phyloP scores from a whole-genome alignment of 352 stramenopile genomes.

The Albugo laibachii region DNA sequence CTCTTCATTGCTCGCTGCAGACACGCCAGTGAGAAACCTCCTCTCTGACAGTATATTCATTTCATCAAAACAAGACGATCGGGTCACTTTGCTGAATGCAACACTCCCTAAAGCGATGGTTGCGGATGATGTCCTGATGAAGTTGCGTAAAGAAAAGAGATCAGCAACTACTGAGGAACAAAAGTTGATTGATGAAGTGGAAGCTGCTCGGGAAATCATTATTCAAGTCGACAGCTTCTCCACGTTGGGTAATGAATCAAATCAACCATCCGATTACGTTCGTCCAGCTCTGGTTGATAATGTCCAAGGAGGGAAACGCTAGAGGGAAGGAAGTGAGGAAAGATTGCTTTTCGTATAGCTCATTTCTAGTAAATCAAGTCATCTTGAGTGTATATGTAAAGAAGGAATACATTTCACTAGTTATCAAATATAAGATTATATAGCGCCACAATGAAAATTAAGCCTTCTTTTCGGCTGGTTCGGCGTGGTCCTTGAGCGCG shows the following conservation, averaged over 20 bases:
- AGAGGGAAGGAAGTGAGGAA: too few species aligned
- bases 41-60: constrained; percentile 61
- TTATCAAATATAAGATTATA: too few species aligned
- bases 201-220: constrained; percentile 88
- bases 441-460: too few species aligned
- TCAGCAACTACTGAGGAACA: constrained; percentile 85
- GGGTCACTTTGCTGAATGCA: constrained; percentile 48
- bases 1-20: constrained; percentile 43
- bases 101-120: constrained; percentile 77
- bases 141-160: constrained; percentile 88
- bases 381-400: too few species aligned
- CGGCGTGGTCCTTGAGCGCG: constrained; percentile 12
- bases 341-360: too few species aligned
- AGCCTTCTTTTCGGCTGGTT: too few species aligned
- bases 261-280: constrained; percentile 71
- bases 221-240: constrained; percentile 93
- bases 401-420: too few species aligned
- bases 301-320: constrained; percentile 4
- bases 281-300: constrained; percentile 71
- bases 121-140: constrained; percentile 83
- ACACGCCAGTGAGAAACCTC: constrained; percentile 44
- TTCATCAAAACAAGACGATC: constrained; percentile 39
- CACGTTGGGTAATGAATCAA: constrained; percentile 63
- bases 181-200: constrained; percentile 88
- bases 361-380: too few species aligned